Base-by-base conservation (phyloP, 176 grass and related monocot genomes). In the Phoenix roebelenii region DNA sequence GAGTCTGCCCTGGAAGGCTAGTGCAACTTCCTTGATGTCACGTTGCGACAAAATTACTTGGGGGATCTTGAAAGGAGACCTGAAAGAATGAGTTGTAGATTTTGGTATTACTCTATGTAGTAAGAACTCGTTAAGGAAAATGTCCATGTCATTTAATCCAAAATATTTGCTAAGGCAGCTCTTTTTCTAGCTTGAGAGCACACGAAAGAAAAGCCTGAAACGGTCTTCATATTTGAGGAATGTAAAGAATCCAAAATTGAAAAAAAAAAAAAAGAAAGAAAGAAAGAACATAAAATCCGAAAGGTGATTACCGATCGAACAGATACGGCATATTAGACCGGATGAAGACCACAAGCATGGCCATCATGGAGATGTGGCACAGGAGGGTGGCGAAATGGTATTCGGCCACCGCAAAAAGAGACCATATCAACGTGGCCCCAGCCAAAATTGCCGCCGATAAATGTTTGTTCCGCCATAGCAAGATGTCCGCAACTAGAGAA, bases 401-500 rank as follows among this genome's bases (percentile, higher is more conserved):
- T 64, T 98, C 93, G 19, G 24, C 78, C 20, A 97, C 84, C 52
- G 88, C 78, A 57, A 97, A 92, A 14, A 97, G 64, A 58, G 92
- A 80, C 93, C 93, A 98, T 19, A 81, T 48, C 44, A 71, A 2
- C 2, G 93, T 89, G 7, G 76, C 79, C 3, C 64, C 87, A 16
- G 69, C 81, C 23, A 98, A 76, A 60, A 98, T 85, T 20, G 76
- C 87, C 5, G 76, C 87, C 9, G 93, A 85, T 32, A 98, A 54
- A 19, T 85, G 80, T 52, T 50, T 78, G 51, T 88, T 16, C 75
- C 79, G 78, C 93, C 93, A 98, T 51, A 98, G 76, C 59, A 98
- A 72, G 61, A 92, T 39, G 67, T 98, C 79, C 18, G 87, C 88
- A 62, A 89, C 93, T 98, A 3, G 7, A n/a, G 12, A 30, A n/a